Evolutionary conservation across 148 eudicot genomes (phyloP).

Genomic region (Rhododendron vialii): DNA sequence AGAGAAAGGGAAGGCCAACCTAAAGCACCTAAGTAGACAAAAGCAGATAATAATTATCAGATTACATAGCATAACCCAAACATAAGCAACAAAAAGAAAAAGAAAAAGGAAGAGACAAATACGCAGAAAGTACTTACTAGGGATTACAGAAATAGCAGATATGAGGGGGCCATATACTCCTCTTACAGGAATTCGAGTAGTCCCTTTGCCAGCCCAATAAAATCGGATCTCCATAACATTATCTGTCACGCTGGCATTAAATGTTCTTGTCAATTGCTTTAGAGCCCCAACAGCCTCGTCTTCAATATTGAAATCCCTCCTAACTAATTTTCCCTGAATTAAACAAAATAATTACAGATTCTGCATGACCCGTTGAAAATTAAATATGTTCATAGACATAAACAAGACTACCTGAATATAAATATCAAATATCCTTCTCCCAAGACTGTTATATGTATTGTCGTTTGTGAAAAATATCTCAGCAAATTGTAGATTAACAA

Average conservation of each 20-base stretch:
- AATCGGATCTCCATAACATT: constrained; percentile 52
- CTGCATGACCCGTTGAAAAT: background rate
- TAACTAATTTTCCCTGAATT: constrained; percentile 48
- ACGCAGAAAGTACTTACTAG: constrained; percentile 31
- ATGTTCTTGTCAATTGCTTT: constrained; percentile 30
- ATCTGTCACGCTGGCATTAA: constrained; percentile 47
- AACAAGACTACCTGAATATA: constrained; percentile 60
- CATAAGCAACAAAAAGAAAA: background rate
- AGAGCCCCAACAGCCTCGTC: constrained; percentile 54
- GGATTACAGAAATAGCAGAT: constrained; percentile 68
- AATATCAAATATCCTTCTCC: constrained; percentile 70
- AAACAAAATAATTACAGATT: background rate
- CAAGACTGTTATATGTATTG: constrained; percentile 53
- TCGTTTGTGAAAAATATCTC: constrained; percentile 57
- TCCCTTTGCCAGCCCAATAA: constrained; percentile 73
- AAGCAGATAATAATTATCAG: background rate
- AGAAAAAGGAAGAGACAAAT: background rate
- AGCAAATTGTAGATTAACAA: constrained; percentile 63
- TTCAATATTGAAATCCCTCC: constrained; percentile 60
- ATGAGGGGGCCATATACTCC: constrained; percentile 76
- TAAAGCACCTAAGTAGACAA: background rate
- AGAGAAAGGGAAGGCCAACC: background rate
- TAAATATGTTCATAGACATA: background rate
- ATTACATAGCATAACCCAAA: background rate
- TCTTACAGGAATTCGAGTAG: constrained; percentile 63